phyloP scores from a whole-genome alignment of 2,329 filamentous ascomycete genomes.

The Penicillium sp. region DNA sequence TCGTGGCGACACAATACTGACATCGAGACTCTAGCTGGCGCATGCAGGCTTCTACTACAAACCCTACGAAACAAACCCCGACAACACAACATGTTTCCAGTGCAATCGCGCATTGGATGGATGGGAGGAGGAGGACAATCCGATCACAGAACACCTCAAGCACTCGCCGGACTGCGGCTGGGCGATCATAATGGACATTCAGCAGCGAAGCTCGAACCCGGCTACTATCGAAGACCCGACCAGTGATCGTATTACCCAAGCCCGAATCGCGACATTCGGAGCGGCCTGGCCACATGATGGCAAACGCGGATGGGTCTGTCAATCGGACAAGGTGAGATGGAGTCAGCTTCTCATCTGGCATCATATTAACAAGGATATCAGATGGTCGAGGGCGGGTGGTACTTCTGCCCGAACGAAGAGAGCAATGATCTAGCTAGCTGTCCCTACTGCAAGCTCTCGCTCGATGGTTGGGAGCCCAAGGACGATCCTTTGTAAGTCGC shows the following conservation, averaged over 20 bases:
- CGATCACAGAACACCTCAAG: constrained; percentile 78
- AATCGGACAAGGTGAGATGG: constrained; percentile 71
- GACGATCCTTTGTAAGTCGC: constrained; percentile 78
- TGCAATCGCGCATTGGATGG: constrained; percentile 82
- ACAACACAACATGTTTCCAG: constrained; percentile 87
- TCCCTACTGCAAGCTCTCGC: constrained; percentile 80
- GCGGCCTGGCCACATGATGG: constrained; percentile 83
- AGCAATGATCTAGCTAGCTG: constrained; percentile 89
- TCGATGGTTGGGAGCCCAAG: constrained; percentile 91
- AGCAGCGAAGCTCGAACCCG: constrained; percentile 41
- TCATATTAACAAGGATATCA: constrained; percentile 37
- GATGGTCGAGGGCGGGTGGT: constrained; percentile 92
- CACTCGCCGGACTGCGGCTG: constrained; percentile 82
- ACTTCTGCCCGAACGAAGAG: constrained; percentile 79
- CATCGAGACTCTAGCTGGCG: constrained; percentile 62
- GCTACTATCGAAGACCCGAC: constrained; percentile 69
- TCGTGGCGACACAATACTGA: background rate
- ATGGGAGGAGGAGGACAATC: constrained; percentile 85
- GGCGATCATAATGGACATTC: constrained; percentile 70
- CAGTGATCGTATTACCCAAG: constrained; percentile 67
- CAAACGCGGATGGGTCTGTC: constrained; percentile 86
- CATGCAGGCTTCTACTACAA: constrained; percentile 88
- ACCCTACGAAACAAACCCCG: constrained; percentile 69
- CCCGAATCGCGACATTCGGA: constrained; percentile 80
- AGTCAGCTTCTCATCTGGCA: background rate